These are phyloP conservation scores for Cytidiella melzeri DNA, from an alignment of 768 basidiomycete species.

Conservation along the genomic window DNA sequence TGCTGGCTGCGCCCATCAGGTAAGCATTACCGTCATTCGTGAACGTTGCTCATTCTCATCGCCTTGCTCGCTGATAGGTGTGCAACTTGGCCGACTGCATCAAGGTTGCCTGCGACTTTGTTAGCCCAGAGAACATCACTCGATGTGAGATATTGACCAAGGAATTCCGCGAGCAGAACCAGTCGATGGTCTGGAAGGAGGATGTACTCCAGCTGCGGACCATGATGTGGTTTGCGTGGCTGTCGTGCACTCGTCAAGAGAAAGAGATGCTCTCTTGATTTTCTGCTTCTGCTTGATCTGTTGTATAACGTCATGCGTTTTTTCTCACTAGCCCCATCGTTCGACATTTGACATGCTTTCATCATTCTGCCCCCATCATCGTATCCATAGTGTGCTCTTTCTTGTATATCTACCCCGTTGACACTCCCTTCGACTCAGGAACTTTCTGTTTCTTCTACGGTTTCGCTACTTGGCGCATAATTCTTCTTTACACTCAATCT, in stretches of 20 bases:
- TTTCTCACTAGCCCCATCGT: neutral
- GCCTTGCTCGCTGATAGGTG: constrained; percentile 42
- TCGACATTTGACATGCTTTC: no score
- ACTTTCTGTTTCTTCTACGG: neutral
- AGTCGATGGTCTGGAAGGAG: constrained; percentile 85
- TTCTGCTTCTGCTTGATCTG: no score
- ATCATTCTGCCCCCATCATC: no score
- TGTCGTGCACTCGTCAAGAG: constrained; percentile 55
- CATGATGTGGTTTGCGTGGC: constrained; percentile 94
- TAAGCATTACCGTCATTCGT: constrained; percentile 25
- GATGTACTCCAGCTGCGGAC: constrained; percentile 87
- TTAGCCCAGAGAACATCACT: constrained; percentile 86
- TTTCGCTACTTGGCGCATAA: neutral
- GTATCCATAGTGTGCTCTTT: no score
- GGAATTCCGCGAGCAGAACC: constrained; percentile 90
- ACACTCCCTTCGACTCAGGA: neutral
- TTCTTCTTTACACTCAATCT: no score
- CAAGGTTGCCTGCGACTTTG: constrained; percentile 94
- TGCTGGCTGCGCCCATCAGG: constrained; percentile 90
- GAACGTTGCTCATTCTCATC: neutral
- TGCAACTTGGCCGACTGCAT: constrained; percentile 92
- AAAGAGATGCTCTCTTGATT: constrained; percentile 19
- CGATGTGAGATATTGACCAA: constrained; percentile 80
- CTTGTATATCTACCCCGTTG: neutral
- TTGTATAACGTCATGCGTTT: neutral